Conservation (phyloP, 805 yeast species). For the Wickerhamomyces alni region DNA sequence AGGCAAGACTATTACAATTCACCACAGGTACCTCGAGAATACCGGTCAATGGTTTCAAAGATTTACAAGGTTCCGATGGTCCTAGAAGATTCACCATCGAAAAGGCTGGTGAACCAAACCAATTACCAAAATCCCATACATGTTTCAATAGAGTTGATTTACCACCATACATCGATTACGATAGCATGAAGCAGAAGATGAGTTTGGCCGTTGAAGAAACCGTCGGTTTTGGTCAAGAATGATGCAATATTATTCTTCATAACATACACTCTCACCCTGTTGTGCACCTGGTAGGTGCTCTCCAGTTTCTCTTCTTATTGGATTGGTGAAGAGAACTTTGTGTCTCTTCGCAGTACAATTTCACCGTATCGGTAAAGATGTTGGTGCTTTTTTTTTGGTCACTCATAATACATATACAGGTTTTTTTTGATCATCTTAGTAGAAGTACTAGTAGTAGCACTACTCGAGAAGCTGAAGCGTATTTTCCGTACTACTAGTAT, state of each 20-base stretch:
- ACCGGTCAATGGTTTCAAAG: conserved; percentile 98
- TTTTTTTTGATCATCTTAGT: too few relatives aligned
- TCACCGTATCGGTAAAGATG: too few relatives aligned
- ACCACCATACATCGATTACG: conserved; percentile 87
- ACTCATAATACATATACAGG: too few relatives aligned
- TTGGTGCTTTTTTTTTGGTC: too few relatives aligned
- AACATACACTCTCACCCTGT: too few relatives aligned
- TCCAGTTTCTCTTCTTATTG: too few relatives aligned
- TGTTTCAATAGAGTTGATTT: conserved; percentile 98
- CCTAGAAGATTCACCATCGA: conserved; percentile 98
- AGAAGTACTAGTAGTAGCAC: too few relatives aligned
- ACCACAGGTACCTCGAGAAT: conserved; percentile 99
- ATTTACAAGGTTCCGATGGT: conserved; percentile 97
- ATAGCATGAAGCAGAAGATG: conserved; percentile 79
- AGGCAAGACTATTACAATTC: conserved; percentile 91
- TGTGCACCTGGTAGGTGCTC: too few relatives aligned
- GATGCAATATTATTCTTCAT: background rate
- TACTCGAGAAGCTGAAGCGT: too few relatives aligned
- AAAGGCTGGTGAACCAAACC: conserved; percentile 91
- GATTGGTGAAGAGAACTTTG: too few relatives aligned
- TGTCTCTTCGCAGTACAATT: too few relatives aligned
- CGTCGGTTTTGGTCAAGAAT: conserved; percentile 98
- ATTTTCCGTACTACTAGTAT: too few relatives aligned
- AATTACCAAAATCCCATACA: conserved; percentile 94
- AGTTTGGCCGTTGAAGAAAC: conserved; percentile 98